phyloP scores from a whole-genome alignment of 1,284 basidiomycete species.

The Boletus mariae region DNA sequence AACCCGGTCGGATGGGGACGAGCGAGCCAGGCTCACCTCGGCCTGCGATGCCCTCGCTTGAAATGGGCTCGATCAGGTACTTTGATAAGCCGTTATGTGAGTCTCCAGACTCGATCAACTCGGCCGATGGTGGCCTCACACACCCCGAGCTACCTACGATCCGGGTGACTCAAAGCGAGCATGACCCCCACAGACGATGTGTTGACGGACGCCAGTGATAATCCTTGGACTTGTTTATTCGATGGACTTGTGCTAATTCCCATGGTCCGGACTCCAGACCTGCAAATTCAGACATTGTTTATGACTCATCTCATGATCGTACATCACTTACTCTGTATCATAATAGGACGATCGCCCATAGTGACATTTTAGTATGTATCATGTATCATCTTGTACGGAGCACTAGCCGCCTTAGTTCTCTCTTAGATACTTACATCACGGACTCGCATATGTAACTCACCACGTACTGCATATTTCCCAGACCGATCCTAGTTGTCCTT shows the following conservation, averaged over 20 bases:
- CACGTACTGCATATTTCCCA: background rate
- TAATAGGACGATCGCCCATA: constrained; percentile 1
- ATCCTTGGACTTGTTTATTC: background rate
- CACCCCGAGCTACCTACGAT: background rate
- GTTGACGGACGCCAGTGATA: background rate
- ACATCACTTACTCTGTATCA: constrained; percentile 2
- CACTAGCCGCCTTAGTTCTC: background rate
- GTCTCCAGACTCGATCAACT: constrained; percentile 18
- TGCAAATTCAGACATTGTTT: constrained; percentile 3
- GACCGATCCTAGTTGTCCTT: background rate
- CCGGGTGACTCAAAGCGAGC: background rate
- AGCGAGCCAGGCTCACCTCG: background rate
- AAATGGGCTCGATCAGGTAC: constrained; percentile 3
- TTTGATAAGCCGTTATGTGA: constrained; percentile 21
- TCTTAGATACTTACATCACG: constrained; percentile 1
- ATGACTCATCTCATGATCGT: background rate
- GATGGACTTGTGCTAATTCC: background rate
- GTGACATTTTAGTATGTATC: constrained; percentile 3
- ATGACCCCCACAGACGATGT: background rate
- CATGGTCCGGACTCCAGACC: too few species aligned
- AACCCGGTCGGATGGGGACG: background rate
- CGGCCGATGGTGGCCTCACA: background rate
- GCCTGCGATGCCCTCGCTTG: background rate
- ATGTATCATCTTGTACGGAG: constrained; percentile 3
- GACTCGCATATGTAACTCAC: constrained; percentile 4